Base-by-base conservation (phyloP, 352 stramenopile species). In the Proteromonas lacertae region DNA sequence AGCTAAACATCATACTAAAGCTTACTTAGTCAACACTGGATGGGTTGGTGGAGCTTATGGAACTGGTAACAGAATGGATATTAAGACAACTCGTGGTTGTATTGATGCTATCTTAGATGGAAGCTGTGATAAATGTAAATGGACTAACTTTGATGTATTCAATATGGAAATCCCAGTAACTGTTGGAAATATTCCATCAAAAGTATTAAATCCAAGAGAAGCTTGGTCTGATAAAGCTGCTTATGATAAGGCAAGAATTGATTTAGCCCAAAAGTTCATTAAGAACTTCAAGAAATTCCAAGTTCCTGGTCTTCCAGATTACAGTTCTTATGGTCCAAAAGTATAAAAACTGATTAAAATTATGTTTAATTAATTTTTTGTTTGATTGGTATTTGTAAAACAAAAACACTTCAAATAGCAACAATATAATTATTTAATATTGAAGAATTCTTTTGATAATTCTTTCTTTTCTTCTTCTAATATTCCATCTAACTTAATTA, bases 281-380 rank as follows among this genome's bases (percentile, higher is more conserved):
- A 55, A 83, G 26, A 95, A 95, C 59, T 95, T 89, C 47, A 58
- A 71, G 49, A 77, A 93, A 58, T 96, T 92, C 59, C 55, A 83
- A 40, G 69, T 60, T 29, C 64, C 76, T 32, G 76, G 79, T 46
- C 51, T 67, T 48, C 80, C 77, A 42, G 79, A 95, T 57, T 95
- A 93, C 62, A 88, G 76, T 35, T 44, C 57, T 32, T 92, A 78
- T 51, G 81, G 82, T 45, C 84, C 84, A 23, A 71, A 75, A n/a
- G n/a, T n/a, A n/a, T n/a, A n/a, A n/a, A n/a, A n/a, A n/a, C n/a
- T n/a, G n/a, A n/a, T n/a, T n/a, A n/a, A n/a, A n/a, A n/a, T n/a
- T n/a, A n/a, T n/a, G n/a, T n/a, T n/a, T n/a, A n/a, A n/a, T n/a
- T n/a, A n/a, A n/a, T n/a, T n/a, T n/a, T n/a, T n/a, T n/a, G n/a